phyloP scores from a whole-genome alignment of 352 stramenopile genomes.

The Pythium dissimile region DNA sequence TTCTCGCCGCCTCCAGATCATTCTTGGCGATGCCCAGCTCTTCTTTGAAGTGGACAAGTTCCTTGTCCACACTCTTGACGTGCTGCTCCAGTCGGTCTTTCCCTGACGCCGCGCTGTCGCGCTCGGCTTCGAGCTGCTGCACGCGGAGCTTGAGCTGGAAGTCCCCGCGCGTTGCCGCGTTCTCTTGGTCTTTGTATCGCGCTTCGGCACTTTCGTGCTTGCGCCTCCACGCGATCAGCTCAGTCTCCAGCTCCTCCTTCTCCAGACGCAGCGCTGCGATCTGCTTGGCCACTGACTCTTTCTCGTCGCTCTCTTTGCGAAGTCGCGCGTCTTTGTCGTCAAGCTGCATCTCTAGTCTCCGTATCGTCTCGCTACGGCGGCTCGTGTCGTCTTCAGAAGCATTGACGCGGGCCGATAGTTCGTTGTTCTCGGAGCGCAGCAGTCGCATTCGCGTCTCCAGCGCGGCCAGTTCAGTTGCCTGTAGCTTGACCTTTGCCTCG shows the following conservation, averaged over 20 bases:
- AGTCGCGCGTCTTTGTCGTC: conserved; percentile 16
- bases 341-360: conserved; percentile 20
- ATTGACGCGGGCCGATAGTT: conserved; percentile 20
- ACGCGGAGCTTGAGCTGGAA: conserved; percentile 22
- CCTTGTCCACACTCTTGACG: conserved; percentile 16
- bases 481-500: conserved; percentile 20
- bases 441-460: conserved; percentile 28
- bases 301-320: conserved; percentile 18
- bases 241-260: conserved; percentile 16
- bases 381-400: conserved; percentile 25
- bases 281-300: conserved; percentile 16
- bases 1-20: conserved; percentile 13
- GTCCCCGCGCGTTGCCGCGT: conserved; percentile 13
- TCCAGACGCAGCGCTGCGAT: conserved; percentile 1
- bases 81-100: conserved; percentile 21
- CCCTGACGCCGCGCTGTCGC: conserved; percentile 6
- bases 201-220: conserved; percentile 19
- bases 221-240: conserved; percentile 13
- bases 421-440: conserved; percentile 30
- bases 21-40: conserved; percentile 7
- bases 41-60: conserved; percentile 15
- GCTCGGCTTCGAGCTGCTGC: conserved; percentile 28
- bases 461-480: conserved; percentile 18
- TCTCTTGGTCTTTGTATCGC: conserved; percentile 21
- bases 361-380: conserved; percentile 10